A percentile compares a stretch with the other conserved stretches of the same genome.
These are phyloP conservation scores for Madurella mycetomatis DNA, from an alignment of 2,329 filamentous ascomycete species.

Conservation along the genomic window DNA sequence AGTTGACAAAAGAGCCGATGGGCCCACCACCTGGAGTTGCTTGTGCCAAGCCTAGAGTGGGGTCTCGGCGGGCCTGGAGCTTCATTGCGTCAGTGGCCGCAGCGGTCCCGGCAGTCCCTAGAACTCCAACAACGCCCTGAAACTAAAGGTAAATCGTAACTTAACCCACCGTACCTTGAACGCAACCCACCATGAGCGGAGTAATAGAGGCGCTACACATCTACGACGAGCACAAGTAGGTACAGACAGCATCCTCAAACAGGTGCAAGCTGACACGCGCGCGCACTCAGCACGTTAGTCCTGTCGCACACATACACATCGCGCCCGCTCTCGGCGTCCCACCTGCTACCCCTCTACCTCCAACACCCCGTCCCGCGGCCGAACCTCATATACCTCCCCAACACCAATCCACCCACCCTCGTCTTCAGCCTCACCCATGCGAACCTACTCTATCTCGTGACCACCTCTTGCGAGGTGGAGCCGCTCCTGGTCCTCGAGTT, in stretches of 20 bases:
- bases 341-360: constrained; percentile 82
- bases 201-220: constrained; percentile 95
- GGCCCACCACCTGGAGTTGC: neutral
- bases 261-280: constrained; percentile 21
- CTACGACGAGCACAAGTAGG: constrained; percentile 90
- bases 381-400: constrained; percentile 78
- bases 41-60: neutral
- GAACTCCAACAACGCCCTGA: constrained; percentile 1
- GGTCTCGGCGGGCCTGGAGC: neutral
- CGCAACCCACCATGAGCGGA: constrained; percentile 60
- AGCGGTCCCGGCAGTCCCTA: neutral
- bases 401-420: constrained; percentile 77
- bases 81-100: constrained; percentile 27
- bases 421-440: constrained; percentile 86
- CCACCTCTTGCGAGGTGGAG: constrained; percentile 80
- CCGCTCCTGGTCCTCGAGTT: constrained; percentile 90
- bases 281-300: constrained; percentile 63
- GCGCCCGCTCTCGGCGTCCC: constrained; percentile 69
- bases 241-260: neutral
- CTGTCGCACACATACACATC: constrained; percentile 86
- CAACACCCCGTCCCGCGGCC: constrained; percentile 76
- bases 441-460: constrained; percentile 79
- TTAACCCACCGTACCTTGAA: neutral
- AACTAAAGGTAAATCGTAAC: neutral
- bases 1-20: neutral